Percentiles rank a stretch among this genome's conserved stretches.
These are phyloP conservation scores for Fusarium verrucosum DNA, from an alignment of 2,329 filamentous ascomycete species.

Conservation along the genomic window DNA sequence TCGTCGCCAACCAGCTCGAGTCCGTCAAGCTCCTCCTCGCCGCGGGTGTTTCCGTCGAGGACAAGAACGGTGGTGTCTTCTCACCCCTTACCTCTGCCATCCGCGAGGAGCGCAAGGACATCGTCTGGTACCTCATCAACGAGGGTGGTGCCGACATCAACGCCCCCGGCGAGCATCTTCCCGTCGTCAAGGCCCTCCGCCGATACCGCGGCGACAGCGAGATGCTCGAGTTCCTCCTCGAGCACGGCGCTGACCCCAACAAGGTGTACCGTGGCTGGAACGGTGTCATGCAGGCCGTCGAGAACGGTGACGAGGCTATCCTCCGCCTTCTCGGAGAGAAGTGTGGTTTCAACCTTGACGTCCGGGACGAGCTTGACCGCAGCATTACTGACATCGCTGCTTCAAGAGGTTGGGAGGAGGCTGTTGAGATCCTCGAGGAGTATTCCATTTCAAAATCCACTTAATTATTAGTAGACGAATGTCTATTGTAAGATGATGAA, in stretches of 20 bases:
- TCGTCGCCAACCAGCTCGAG: slow-evolving; percentile 72
- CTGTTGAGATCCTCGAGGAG: slow-evolving; percentile 55
- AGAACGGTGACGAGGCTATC: slow-evolving; percentile 67
- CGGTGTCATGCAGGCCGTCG: slow-evolving; percentile 70
- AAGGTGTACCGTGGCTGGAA: slow-evolving; percentile 73
- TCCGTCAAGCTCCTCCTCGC: slow-evolving; percentile 71
- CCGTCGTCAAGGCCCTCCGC: slow-evolving; percentile 74
- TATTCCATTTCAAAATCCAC: slow-evolving; percentile 24
- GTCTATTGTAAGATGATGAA: slow-evolving; percentile 36
- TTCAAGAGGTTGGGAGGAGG: slow-evolving; percentile 67
- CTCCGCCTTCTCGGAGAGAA: slow-evolving; percentile 62
- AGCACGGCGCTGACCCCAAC: slow-evolving; percentile 73
- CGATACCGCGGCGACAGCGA: slow-evolving; percentile 65
- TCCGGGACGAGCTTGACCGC: slow-evolving; percentile 62
- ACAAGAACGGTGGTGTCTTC: slow-evolving; percentile 78
- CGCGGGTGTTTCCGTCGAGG: slow-evolving; percentile 73
- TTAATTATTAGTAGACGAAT: slow-evolving; percentile 2
- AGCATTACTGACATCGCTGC: slow-evolving; percentile 67
- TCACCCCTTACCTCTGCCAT: slow-evolving; percentile 74
- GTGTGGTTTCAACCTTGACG: slow-evolving; percentile 61
- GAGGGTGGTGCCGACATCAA: slow-evolving; percentile 72
- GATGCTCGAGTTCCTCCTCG: slow-evolving; percentile 70
- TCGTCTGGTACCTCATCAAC: slow-evolving; percentile 68
- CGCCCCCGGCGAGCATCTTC: slow-evolving; percentile 74
- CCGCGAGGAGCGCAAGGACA: slow-evolving; percentile 68